Evolutionary conservation across 1,284 basidiomycete genomes (phyloP).

Genomic region (Trametes versicolor): DNA sequence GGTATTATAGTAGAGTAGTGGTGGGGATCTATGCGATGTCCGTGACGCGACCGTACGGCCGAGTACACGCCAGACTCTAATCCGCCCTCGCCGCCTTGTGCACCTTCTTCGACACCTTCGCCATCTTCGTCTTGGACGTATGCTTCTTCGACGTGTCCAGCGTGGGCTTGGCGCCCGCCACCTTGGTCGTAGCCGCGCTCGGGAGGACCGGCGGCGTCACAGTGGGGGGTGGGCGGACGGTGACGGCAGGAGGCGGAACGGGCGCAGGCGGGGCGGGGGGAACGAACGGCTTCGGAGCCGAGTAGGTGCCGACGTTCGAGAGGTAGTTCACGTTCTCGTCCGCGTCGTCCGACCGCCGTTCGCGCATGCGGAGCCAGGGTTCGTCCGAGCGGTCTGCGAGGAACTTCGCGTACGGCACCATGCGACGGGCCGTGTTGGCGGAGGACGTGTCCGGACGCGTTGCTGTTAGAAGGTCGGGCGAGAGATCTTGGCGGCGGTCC

Average conservation of each 20-base stretch:
- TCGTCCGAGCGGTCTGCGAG: conserved; percentile 30
- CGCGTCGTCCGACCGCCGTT: conserved; percentile 18
- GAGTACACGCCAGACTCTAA: neutral
- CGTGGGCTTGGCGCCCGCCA: neutral
- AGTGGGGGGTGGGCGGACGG: conserved; percentile 1
- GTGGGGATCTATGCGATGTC: conserved; percentile 10
- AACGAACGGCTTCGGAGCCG: conserved; percentile 14
- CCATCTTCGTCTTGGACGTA: conserved; percentile 13
- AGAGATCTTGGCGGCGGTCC: conserved; percentile 19
- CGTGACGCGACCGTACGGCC: neutral
- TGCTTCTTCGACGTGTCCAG: conserved; percentile 16
- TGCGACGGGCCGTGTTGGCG: conserved; percentile 14
- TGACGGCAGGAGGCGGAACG: neutral
- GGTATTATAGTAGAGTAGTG: conserved; percentile 14
- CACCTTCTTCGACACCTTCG: conserved; percentile 16
- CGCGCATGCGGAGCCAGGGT: conserved; percentile 19
- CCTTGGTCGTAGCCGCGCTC: neutral
- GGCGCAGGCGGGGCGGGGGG: conserved; percentile 7
- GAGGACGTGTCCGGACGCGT: neutral
- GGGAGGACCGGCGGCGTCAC: conserved; percentile 2
- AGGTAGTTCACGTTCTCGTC: conserved; percentile 24
- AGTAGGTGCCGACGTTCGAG: conserved; percentile 28
- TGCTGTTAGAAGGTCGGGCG: neutral
- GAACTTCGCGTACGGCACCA: conserved; percentile 28
- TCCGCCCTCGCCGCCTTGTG: neutral